Base-by-base conservation (phyloP, 169 alveolate species). In the Babesia divergens region DNA sequence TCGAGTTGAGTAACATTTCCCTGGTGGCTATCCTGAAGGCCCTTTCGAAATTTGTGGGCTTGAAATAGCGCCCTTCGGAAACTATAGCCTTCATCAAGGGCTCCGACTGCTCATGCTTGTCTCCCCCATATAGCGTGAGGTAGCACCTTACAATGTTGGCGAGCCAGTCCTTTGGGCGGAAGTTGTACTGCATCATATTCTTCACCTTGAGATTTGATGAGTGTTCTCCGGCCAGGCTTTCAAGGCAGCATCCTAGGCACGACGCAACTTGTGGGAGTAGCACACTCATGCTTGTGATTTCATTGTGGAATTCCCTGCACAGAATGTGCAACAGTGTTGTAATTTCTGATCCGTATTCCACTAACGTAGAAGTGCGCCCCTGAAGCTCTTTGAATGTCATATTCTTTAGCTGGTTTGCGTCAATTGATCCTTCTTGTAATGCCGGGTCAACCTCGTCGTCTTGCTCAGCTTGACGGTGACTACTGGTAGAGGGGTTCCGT, bases 171-270 rank as follows among this genome's bases (percentile, higher is more conserved):
- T 86, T 83, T 26, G 97, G 97, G 47, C 90, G 80, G 74, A 93
- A 93, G 44, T 91, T 87, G 82, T 90, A 93, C 37, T 84, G 89
- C 40, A 84, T 93, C 91, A 91, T 86, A 54, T 91, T 91, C 46
- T 89, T 91, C 35, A 93, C 96, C 76, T 93, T 93, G 16, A 93
- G 91, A 51, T 89, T 92, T 31, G 90, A 76, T 51, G 95, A 91
- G 53, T 85, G 83, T 0, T 93, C 96, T 3, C 97, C 97, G 0
- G 94, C 97, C 31, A 93, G 79, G 37, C 88, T 89, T 42, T 93
- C 96, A 35, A 93, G 77, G 47, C 94, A 92, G 60, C 96, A 86
- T 52, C 94, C 92, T 28, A 93, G 82, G 65, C 96, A 90, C 14
- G 96, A 91, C 29, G 91, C 93, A 0, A 89, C 90, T 77, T 91